phyloP scores from a whole-genome alignment of 2,329 filamentous ascomycete species.

The Bipolaris sorokiniana region DNA sequence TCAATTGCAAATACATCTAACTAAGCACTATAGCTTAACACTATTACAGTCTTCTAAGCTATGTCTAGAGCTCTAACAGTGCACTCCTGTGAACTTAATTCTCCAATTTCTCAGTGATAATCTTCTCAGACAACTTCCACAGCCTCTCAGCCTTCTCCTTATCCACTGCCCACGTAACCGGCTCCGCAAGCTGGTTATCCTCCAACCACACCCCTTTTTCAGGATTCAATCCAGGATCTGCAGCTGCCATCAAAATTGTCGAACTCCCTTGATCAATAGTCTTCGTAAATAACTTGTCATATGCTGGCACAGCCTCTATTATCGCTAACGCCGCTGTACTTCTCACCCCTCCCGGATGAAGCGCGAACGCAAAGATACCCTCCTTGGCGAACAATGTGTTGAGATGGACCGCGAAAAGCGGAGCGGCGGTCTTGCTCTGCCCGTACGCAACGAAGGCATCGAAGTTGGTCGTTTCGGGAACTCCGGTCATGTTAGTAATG shows the following conservation, averaged over 20 bases:
- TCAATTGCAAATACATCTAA: too few species aligned
- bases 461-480: background rate
- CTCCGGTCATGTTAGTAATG: background rate
- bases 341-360: slow-evolving; percentile 19
- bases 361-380: slow-evolving; percentile 14
- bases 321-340: slow-evolving; percentile 3
- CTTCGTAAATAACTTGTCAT: slow-evolving; percentile 4
- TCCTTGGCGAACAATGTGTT: slow-evolving; percentile 1
- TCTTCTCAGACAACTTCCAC: slow-evolving; percentile 31
- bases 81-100: background rate
- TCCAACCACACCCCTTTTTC: slow-evolving; percentile 4
- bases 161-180: background rate
- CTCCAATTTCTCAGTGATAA: background rate
- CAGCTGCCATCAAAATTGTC: slow-evolving; percentile 21
- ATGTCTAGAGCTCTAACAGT: background rate
- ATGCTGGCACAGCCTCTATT: background rate
- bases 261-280: slow-evolving; percentile 21
- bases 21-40: too few species aligned
- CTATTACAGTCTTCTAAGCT: too few species aligned
- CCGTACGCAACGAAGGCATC: slow-evolving; percentile 17
- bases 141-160: slow-evolving; percentile 22
- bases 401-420: slow-evolving; percentile 13
- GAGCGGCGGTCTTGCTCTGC: slow-evolving; percentile 24
- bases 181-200: slow-evolving; percentile 16
- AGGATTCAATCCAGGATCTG: slow-evolving; percentile 19